phyloP scores from a whole-genome alignment of 768 basidiomycete species.

The Phaeotremella fagi region DNA sequence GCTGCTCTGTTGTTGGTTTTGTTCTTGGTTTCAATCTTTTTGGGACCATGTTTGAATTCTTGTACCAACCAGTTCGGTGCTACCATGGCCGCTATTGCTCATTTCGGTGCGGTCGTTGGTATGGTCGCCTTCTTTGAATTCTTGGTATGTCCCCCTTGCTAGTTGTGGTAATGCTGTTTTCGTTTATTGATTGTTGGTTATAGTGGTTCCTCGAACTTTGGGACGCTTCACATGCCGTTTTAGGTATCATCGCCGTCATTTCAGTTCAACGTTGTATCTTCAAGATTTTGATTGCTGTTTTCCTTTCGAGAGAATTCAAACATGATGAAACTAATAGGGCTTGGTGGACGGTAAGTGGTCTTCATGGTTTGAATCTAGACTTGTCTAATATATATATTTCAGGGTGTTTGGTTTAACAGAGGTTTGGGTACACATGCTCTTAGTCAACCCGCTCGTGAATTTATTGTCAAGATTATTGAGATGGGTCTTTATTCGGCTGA shows the following conservation, averaged over 20 bases:
- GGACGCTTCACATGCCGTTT: constrained; percentile 84
- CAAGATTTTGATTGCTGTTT: constrained; percentile 89
- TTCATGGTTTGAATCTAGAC: not conserved
- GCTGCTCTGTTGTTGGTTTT: constrained; percentile 77
- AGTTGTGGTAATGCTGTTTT: constrained; percentile 1
- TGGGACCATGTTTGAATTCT: constrained; percentile 69
- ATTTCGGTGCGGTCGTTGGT: constrained; percentile 73
- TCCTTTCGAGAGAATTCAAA: constrained; percentile 96
- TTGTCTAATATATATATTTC: not conserved
- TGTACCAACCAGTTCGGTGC: constrained; percentile 86
- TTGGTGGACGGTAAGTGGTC: constrained; percentile 86
- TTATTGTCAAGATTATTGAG: constrained; percentile 95
- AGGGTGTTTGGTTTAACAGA: constrained; percentile 77
- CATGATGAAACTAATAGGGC: constrained; percentile 97
- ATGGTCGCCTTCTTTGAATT: constrained; percentile 89
- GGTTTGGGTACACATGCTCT: constrained; percentile 84
- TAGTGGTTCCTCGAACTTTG: constrained; percentile 94
- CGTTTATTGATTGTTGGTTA: no score
- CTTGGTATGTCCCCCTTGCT: constrained; percentile 58
- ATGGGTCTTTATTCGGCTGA: constrained; percentile 93
- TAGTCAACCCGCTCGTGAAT: constrained; percentile 98
- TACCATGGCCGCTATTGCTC: constrained; percentile 84
- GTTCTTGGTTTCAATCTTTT: constrained; percentile 85
- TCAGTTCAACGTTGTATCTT: constrained; percentile 81
- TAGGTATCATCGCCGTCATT: constrained; percentile 87